Percentiles rank a stretch among this genome's conserved stretches.
These are phyloP conservation scores for Albifimbria verrucaria DNA, from an alignment of 2,329 filamentous ascomycete genomes.

Conservation along the genomic window DNA sequence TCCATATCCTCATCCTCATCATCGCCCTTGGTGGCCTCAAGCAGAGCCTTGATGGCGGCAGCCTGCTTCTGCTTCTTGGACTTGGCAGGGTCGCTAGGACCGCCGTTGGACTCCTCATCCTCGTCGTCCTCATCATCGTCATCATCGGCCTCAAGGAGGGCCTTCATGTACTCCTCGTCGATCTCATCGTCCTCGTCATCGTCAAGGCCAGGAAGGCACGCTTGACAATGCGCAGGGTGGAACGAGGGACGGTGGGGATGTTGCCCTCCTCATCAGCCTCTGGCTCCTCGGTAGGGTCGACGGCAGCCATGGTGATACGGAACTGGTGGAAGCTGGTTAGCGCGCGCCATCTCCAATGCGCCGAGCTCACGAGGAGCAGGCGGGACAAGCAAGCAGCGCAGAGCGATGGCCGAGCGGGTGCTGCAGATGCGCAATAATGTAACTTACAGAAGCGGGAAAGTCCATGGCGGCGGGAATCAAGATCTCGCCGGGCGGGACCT, in stretches of 20 bases:
- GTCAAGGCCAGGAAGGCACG: conserved; percentile 56
- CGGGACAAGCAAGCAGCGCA: neutral
- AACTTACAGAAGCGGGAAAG: conserved; percentile 78
- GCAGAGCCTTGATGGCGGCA: conserved; percentile 73
- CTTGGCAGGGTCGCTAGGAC: conserved; percentile 88
- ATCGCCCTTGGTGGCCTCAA: conserved; percentile 60
- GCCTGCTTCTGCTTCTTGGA: conserved; percentile 81
- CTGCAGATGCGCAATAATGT: conserved; percentile 1
- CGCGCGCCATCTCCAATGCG: conserved; percentile 1
- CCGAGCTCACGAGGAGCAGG: neutral
- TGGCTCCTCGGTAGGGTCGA: conserved; percentile 80
- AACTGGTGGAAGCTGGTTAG: conserved; percentile 55
- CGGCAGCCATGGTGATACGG: conserved; percentile 96
- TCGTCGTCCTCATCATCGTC: conserved; percentile 53
- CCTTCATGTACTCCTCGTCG: conserved; percentile 62
- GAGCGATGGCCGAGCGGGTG: neutral
- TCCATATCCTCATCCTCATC: conserved; percentile 70
- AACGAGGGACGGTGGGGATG: conserved; percentile 62
- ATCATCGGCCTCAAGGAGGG: conserved; percentile 50
- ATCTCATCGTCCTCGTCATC: conserved; percentile 61
- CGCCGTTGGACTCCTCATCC: conserved; percentile 73
- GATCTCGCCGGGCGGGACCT: conserved; percentile 81
- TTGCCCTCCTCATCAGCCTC: conserved; percentile 63
- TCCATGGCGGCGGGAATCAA: conserved; percentile 76
- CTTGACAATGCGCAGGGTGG: conserved; percentile 90